These are phyloP conservation scores for Sisymbrium altissimum DNA, from an alignment of 345 rosid species.

Conservation along the genomic window DNA sequence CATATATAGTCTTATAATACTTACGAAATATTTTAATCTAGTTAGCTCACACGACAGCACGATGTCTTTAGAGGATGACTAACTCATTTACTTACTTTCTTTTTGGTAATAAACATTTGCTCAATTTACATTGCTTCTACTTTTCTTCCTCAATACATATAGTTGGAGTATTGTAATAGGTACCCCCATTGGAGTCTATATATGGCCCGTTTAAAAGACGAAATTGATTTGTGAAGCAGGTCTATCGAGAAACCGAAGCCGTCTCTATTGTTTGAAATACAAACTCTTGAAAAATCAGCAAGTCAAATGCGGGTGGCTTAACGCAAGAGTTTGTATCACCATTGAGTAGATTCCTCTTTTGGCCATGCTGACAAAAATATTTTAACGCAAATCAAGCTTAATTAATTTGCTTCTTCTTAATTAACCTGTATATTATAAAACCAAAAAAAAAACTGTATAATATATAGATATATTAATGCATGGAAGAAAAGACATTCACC, in stretches of 20 bases:
- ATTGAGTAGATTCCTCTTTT: neutral
- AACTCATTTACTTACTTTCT: neutral
- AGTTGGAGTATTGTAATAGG: neutral
- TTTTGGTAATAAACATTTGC: neutral
- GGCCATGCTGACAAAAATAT: neutral
- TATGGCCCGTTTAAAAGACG: neutral
- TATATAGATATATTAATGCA: neutral
- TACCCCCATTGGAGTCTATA: neutral
- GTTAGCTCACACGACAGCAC: slow-evolving; percentile 1
- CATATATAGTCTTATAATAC: neutral
- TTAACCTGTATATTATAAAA: neutral
- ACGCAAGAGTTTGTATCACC: too few relatives aligned
- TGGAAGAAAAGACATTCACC: neutral
- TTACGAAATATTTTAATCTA: neutral
- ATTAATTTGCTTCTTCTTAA: neutral
- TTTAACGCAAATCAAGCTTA: neutral
- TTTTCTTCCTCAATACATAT: neutral
- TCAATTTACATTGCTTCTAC: neutral
- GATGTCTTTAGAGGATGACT: slow-evolving; percentile 1
- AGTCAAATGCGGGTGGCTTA: too few relatives aligned
- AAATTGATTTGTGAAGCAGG: neutral
- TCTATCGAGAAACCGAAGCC: neutral
- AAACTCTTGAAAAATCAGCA: too few relatives aligned
- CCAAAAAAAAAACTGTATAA: too few relatives aligned
- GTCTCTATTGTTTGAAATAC: too few relatives aligned